Conservation (phyloP, 2,329 filamentous ascomycete species). For the Talaromyces sp. region DNA sequence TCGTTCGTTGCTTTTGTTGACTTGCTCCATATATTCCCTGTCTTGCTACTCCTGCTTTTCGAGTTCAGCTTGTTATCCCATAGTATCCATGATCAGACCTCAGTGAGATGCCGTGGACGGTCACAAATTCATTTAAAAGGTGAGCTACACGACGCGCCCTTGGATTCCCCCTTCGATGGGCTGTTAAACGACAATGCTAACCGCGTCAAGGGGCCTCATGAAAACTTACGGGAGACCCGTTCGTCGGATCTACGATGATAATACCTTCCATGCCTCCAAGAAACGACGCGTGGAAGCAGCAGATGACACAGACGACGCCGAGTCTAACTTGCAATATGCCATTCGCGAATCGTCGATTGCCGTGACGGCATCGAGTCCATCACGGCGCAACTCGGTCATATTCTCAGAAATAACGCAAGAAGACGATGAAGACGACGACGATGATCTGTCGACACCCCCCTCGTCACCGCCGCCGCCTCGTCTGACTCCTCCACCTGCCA, state of each 20-base stretch:
- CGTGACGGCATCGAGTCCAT: slow-evolving; percentile 41
- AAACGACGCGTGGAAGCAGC: slow-evolving; percentile 40
- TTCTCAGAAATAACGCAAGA: slow-evolving; percentile 41
- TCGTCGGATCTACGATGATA: slow-evolving; percentile 45
- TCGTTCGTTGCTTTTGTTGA: neutral
- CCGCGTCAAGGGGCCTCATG: slow-evolving; percentile 42
- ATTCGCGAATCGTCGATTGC: slow-evolving; percentile 46
- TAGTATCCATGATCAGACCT: slow-evolving; percentile 5
- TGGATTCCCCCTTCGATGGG: neutral
- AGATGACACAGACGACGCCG: slow-evolving; percentile 38
- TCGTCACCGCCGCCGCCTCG: slow-evolving; percentile 50
- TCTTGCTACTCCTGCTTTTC: neutral
- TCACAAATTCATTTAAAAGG: slow-evolving; percentile 49
- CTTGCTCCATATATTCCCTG: neutral
- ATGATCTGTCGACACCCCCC: slow-evolving; percentile 47
- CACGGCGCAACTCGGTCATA: slow-evolving; percentile 43
- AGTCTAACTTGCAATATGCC: slow-evolving; percentile 44
- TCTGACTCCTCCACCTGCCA: slow-evolving; percentile 38
- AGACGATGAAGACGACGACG: slow-evolving; percentile 22
- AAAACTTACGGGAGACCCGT: slow-evolving; percentile 46
- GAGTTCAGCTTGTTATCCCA: too few relatives aligned
- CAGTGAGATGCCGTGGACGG: slow-evolving; percentile 46
- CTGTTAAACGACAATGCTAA: neutral
- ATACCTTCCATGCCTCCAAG: slow-evolving; percentile 39
- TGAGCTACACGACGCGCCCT: slow-evolving; percentile 20